Base-by-base conservation (phyloP, 2,329 filamentous ascomycete species). In the Cercospora citrullina region DNA sequence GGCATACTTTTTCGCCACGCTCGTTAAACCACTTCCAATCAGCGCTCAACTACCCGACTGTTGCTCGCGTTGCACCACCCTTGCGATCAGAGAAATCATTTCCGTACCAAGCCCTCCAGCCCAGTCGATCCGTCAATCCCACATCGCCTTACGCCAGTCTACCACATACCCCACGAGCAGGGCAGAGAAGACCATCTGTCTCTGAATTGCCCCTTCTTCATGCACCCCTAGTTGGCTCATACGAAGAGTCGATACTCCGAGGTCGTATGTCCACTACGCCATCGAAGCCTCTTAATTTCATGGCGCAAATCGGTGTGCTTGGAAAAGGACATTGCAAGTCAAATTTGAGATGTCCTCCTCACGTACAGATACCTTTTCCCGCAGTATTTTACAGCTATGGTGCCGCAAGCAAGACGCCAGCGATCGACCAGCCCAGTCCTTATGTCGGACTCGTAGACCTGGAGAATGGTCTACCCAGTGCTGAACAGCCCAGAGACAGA, bases 201-300 rank as follows among this genome's bases (percentile, higher is more conserved):
- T 89, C 90, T 23, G 94, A 97, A 57, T 93, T 92, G 2, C 90
- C 92, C 4, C 82, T 95, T 30, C 91, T 94, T 66, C 93, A 96
- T 79, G 94, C 94, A 8, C 94, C 94, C 3, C 96, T 99, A 91
- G 94, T 98, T 2, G 95, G 95, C 2, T 97, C 94, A 1, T 99
- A 97, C 74, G 95, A 99, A 80, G 95, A 99, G 80, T 97, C 93
- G 30, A 97, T 99, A 68, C 83, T 99, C 1, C 89, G 93, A 58
- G 95, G 95, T 45, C 89, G 95, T 70, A 99, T 99, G 95, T 98
- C 95, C 30, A 97, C 94, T 1, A 95, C 90, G 2, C 94, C 95
- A 0, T 98, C 94, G 0, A 94, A 92, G 72, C 94, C 95, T 5
- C 83, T 99, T 5, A 90, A 97, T 72, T 99, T 99, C 76, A 86